Evolutionary conservation across 805 yeast species (phyloP), one percentile per base, ranked within the genome.

Genomic region (Saccharomycopsis guyanensis): DNA sequence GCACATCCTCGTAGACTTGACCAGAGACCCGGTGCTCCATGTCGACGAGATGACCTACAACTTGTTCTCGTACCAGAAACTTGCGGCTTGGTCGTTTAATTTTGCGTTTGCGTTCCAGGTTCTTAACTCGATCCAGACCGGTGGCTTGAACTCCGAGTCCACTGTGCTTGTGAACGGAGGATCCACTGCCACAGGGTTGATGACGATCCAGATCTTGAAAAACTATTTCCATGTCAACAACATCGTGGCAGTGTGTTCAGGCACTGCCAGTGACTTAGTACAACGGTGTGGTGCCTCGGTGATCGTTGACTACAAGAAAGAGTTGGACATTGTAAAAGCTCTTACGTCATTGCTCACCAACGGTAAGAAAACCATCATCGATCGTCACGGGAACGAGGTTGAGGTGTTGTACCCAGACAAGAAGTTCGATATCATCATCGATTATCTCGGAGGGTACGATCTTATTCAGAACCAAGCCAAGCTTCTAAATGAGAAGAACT

Each of bases 161-260:
- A 73, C 71, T 46, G 73, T 86, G 2, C 66, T 85, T 39, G 67
- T 87, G 36, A 69, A 84, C 50, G 96, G 96, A 44, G 94, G 84
- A 15, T 79, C 86, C 2, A 76, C 94, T 1, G 68, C 80, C n/a
- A 85, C 83, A 7, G 95, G 93, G 1, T 61, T 76, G 49, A 71
- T 69, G 62, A 71, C 73, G 3, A 68, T 78, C 29, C 88, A 82
- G 58, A 56, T 85, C 23, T 72, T 80, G 16, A 80, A 75, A 58
- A 56, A 69, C 20, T 61, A 66, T 51, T 75, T 68, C 53, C 65
- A 71, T n/a, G 74, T 78, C 8, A 63, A 64, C 36, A 69, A 69
- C 38, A 69, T 86, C n/a, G 77, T 76, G 0, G 75, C 73, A 1
- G 70, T 79, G 2, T 72, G 81, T 48, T 78, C 87, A 1, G 70